Evolutionary conservation across 768 basidiomycete genomes (phyloP).

Genomic region (Leccinum fibrillosum): DNA sequence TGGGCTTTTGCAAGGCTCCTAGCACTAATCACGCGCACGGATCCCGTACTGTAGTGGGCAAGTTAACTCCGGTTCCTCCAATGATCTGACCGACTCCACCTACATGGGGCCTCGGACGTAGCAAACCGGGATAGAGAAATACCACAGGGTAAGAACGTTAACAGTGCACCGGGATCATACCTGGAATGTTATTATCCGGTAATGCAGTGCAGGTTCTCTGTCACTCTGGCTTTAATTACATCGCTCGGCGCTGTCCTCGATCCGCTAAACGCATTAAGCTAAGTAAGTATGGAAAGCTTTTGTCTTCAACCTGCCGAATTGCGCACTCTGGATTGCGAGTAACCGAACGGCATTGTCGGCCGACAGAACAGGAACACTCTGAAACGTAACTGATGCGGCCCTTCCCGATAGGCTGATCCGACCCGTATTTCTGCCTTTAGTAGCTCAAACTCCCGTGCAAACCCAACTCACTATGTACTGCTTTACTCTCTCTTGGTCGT

Average conservation of each 20-base stretch:
- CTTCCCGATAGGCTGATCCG: too few relatives aligned
- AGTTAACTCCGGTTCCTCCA: neutral
- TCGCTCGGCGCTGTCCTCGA: too few relatives aligned
- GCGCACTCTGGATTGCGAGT: neutral
- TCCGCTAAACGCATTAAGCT: too few relatives aligned
- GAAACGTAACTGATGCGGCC: neutral
- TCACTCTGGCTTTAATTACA: too few relatives aligned
- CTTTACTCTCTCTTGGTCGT: too few relatives aligned
- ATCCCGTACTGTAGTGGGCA: neutral
- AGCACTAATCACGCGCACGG: neutral
- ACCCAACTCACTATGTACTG: neutral
- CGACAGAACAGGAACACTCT: neutral
- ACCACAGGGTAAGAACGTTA: neutral
- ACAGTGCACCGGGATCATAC: too few relatives aligned
- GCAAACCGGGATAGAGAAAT: neutral
- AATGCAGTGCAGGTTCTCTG: neutral
- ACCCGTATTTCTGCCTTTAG: too few relatives aligned
- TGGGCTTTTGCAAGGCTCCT: neutral
- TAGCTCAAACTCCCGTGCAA: neutral
- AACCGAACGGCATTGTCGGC: neutral
- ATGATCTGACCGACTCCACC: neutral
- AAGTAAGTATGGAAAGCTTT: too few relatives aligned
- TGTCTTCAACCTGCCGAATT: neutral
- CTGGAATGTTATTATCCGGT: too few relatives aligned
- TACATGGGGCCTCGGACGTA: neutral